A percentile compares a stretch with the other conserved stretches of the same genome.
These are phyloP conservation scores for Wickerhamomyces alni DNA, from an alignment of 805 yeast genomes.

Conservation along the genomic window DNA sequence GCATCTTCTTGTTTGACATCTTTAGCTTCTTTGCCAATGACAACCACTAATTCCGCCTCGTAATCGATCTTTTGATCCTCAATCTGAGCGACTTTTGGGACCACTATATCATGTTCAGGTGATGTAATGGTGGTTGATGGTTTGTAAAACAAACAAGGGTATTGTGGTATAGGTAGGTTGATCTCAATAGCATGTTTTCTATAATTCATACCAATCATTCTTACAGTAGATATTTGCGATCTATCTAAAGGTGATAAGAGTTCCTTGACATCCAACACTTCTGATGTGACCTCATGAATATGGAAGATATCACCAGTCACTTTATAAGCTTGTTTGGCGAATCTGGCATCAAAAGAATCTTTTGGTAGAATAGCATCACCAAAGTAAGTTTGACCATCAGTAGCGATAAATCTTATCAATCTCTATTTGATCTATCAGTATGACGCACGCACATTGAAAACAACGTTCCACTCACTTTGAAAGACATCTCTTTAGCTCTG, in stretches of 20 bases:
- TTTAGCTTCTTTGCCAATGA: constrained; percentile 44
- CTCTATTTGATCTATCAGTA: constrained; percentile 6
- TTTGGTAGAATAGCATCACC: constrained; percentile 43
- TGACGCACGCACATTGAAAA: too few species aligned
- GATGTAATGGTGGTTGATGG: constrained; percentile 41
- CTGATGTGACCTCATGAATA: constrained; percentile 29
- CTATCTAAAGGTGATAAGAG: constrained; percentile 36
- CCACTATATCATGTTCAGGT: constrained; percentile 35
- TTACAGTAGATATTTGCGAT: constrained; percentile 32
- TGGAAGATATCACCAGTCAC: constrained; percentile 43
- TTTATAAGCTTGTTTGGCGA: constrained; percentile 33
- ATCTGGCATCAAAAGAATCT: constrained; percentile 30
- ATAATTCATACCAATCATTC: constrained; percentile 49
- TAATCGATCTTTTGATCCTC: constrained; percentile 36
- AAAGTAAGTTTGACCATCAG: constrained; percentile 35
- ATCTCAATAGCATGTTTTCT: constrained; percentile 36
- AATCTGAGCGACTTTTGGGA: constrained; percentile 34
- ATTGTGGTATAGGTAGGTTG: constrained; percentile 35
- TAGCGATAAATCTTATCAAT: constrained; percentile 39
- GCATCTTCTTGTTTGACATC: constrained; percentile 39
- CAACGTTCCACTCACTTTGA: constrained; percentile 1
- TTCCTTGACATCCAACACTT: constrained; percentile 25
- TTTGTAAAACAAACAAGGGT: constrained; percentile 46
- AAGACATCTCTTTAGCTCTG: not conserved
- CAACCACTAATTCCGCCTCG: constrained; percentile 48